phyloP scores from a whole-genome alignment of 2,329 filamentous ascomycete species.

The Fusarium udum region DNA sequence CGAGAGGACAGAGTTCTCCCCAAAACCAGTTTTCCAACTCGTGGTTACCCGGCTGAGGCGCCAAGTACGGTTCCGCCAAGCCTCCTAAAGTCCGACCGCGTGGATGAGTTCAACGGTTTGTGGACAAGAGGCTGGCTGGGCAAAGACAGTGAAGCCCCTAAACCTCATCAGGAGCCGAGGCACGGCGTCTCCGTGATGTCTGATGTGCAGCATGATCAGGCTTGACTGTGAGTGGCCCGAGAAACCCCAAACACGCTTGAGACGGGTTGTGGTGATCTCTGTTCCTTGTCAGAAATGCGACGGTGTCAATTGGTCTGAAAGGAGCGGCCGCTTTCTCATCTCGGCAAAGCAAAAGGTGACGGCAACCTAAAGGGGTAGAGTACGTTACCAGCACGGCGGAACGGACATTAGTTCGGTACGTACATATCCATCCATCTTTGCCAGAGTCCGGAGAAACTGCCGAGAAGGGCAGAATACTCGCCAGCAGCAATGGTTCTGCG shows the following conservation, averaged over 20 bases:
- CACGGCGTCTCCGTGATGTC: constrained; percentile 41
- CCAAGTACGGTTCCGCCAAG: constrained; percentile 15
- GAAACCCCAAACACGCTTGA: constrained; percentile 41
- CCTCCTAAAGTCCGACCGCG: constrained; percentile 27
- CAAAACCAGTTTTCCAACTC: constrained; percentile 27
- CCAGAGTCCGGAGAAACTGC: constrained; percentile 31
- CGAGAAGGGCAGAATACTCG: constrained; percentile 31
- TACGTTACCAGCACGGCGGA: constrained; percentile 39
- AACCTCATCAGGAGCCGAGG: constrained; percentile 29
- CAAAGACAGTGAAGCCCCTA: constrained; percentile 6
- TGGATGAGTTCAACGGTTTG: constrained; percentile 23
- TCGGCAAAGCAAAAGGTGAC: constrained; percentile 18
- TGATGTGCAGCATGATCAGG: background rate
- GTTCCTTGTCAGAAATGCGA: constrained; percentile 27
- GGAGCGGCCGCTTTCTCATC: constrained; percentile 29
- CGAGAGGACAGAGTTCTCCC: background rate
- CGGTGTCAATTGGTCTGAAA: constrained; percentile 12
- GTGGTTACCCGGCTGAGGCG: constrained; percentile 20
- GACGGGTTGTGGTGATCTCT: constrained; percentile 32
- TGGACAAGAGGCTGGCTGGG: constrained; percentile 5
- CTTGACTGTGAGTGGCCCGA: constrained; percentile 20
- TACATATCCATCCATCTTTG: background rate
- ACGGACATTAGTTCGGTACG: constrained; percentile 20
- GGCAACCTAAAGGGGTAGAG: constrained; percentile 3
- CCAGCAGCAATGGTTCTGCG: constrained; percentile 4